Conservation (phyloP, 169 alveolate genomes). For the Haemoproteus tartakovskyi region DNA sequence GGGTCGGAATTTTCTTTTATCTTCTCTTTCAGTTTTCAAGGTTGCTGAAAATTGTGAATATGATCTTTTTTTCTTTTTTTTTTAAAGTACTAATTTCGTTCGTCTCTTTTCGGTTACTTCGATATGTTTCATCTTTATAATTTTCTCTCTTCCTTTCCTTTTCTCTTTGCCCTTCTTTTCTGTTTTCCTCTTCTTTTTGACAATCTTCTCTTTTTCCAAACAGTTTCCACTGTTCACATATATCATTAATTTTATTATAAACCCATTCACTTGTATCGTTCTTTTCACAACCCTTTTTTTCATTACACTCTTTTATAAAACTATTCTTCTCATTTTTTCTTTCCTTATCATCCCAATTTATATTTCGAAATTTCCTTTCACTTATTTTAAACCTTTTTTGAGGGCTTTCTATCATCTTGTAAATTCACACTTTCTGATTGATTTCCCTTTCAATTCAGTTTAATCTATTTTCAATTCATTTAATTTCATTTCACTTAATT, state of each 20-base stretch:
- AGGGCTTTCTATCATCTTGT: no score
- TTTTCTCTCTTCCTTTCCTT: neutral
- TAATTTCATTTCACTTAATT: no score
- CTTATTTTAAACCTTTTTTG: no score
- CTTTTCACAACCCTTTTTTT: neutral
- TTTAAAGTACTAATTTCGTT: neutral
- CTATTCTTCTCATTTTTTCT: neutral
- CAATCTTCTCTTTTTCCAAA: neutral
- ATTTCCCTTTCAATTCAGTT: no score
- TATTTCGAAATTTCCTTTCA: neutral
- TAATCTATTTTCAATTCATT: no score
- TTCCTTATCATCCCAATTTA: neutral
- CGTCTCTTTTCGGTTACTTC: neutral
- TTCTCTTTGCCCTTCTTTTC: neutral
- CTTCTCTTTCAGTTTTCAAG: no score
- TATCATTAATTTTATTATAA: constrained; percentile 9
- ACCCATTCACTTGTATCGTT: constrained; percentile 6
- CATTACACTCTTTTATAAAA: neutral
- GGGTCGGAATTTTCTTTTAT: no score
- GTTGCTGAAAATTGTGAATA: no score
- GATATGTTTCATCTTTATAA: neutral
- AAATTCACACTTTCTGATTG: no score
- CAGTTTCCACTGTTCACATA: constrained; percentile 3
- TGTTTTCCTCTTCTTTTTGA: neutral
- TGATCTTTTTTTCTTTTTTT: neutral